phyloP scores from a whole-genome alignment of 805 yeast species.

The Cyberlindnera petersonii region DNA sequence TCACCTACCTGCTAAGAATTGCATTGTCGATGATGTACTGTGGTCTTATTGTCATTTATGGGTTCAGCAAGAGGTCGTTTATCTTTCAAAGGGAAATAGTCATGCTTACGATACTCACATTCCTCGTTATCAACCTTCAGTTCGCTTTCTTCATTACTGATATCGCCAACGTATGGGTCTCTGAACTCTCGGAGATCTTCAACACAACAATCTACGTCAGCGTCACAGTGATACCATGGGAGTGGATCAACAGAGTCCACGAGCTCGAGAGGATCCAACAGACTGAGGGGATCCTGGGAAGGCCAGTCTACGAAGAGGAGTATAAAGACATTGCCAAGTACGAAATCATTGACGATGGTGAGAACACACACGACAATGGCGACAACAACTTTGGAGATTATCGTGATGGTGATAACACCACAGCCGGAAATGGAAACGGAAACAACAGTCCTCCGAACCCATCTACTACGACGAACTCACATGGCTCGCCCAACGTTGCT shows the following conservation, averaged over 20 bases:
- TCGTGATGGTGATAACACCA: conserved; percentile 3
- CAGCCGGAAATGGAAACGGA: background rate
- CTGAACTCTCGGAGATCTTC: conserved; percentile 67
- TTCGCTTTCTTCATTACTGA: conserved; percentile 74
- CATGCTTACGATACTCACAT: conserved; percentile 52
- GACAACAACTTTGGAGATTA: background rate
- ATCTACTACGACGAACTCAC: too few species aligned
- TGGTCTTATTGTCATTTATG: conserved; percentile 53
- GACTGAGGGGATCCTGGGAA: conserved; percentile 68
- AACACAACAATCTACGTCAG: conserved; percentile 68
- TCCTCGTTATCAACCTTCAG: conserved; percentile 53
- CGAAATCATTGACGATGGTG: conserved; percentile 20
- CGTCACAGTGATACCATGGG: conserved; percentile 77
- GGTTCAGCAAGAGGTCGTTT: conserved; percentile 45
- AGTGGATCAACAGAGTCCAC: conserved; percentile 71
- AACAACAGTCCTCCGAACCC: too few species aligned
- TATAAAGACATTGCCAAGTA: conserved; percentile 25
- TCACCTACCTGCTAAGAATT: conserved; percentile 68
- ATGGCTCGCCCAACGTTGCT: too few species aligned
- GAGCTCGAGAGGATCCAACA: conserved; percentile 55
- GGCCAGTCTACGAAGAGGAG: conserved; percentile 72
- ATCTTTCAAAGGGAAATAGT: conserved; percentile 48
- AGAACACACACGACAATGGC: conserved; percentile 17
- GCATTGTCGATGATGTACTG: conserved; percentile 68
- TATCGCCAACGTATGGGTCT: conserved; percentile 71